A percentile compares a stretch with the other conserved stretches of the same genome.
Evolutionary conservation across 345 rosid genomes (phyloP).

Genomic region (Streptanthus diversifolius): DNA sequence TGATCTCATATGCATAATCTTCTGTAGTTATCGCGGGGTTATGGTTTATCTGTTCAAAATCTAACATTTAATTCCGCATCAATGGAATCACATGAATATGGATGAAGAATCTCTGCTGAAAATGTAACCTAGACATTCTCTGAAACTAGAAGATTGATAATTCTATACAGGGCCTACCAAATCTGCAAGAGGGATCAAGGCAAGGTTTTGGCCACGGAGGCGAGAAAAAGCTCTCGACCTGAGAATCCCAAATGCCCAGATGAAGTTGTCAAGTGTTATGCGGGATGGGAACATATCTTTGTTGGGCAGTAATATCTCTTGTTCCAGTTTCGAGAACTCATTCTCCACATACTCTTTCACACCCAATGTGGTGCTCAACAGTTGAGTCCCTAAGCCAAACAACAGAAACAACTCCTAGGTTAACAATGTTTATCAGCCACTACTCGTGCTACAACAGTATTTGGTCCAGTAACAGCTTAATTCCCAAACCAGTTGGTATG

Average conservation of each 20-base stretch:
- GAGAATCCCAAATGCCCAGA: conserved; percentile 91
- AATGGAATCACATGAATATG: too few relatives aligned
- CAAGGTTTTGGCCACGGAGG: conserved; percentile 83
- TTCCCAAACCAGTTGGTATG: not conserved
- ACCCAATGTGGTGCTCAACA: conserved; percentile 65
- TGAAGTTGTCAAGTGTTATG: conserved; percentile 62
- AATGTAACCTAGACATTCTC: not conserved
- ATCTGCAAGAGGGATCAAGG: conserved; percentile 86
- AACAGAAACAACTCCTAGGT: not conserved
- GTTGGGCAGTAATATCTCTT: conserved; percentile 60
- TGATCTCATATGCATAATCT: conserved; percentile 87
- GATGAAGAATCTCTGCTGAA: not conserved
- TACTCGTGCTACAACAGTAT: not conserved
- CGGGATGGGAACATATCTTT: conserved; percentile 61
- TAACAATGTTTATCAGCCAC: not conserved
- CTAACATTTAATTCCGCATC: too few relatives aligned
- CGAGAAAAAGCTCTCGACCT: conserved; percentile 85
- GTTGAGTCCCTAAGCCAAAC: conserved; percentile 61
- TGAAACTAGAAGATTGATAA: not conserved
- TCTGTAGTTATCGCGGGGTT: conserved; percentile 62
- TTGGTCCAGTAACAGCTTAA: not conserved
- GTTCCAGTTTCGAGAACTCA: conserved; percentile 58
- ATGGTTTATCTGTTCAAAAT: conserved; percentile 68
- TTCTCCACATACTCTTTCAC: conserved; percentile 59
- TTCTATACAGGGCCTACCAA: conserved; percentile 46